phyloP scores from a whole-genome alignment of 164 flowering plant species.

The Magnolia kwangsiensis region DNA sequence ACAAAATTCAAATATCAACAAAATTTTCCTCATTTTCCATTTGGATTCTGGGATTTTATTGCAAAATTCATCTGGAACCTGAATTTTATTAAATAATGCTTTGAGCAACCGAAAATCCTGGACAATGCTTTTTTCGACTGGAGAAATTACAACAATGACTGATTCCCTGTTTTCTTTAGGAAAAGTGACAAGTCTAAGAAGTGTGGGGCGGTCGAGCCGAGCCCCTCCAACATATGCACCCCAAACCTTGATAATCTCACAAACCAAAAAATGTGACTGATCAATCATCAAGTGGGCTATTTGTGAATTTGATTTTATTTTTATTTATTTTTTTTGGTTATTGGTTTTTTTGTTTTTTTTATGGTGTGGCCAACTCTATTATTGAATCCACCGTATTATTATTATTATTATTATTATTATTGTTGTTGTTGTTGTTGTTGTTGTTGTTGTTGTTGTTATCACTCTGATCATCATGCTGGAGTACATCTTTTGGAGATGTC shows the following conservation, averaged over 20 bases:
- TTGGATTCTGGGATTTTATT: not conserved
- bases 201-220: no score
- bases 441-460: no score
- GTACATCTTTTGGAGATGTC: no score
- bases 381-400: not conserved
- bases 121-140: not conserved
- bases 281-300: no score
- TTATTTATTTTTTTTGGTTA: not conserved
- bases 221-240: no score
- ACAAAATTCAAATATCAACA: no score
- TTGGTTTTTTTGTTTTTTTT: not conserved
- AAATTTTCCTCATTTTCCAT: not conserved
- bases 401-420: no score
- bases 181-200: not conserved
- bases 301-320: no score
- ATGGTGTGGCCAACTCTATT: not conserved
- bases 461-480: not conserved
- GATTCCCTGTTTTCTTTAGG: not conserved
- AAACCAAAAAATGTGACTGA: no score
- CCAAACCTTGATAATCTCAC: no score
- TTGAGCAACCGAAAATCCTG: not conserved
- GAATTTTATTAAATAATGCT: not conserved
- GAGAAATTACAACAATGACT: not conserved
- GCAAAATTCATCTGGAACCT: not conserved
- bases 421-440: no score